Percentiles rank a stretch among this genome's conserved stretches.
Conservation (phyloP, 371 early-diverging fungal species). For the Aphelidium insulamus region DNA sequence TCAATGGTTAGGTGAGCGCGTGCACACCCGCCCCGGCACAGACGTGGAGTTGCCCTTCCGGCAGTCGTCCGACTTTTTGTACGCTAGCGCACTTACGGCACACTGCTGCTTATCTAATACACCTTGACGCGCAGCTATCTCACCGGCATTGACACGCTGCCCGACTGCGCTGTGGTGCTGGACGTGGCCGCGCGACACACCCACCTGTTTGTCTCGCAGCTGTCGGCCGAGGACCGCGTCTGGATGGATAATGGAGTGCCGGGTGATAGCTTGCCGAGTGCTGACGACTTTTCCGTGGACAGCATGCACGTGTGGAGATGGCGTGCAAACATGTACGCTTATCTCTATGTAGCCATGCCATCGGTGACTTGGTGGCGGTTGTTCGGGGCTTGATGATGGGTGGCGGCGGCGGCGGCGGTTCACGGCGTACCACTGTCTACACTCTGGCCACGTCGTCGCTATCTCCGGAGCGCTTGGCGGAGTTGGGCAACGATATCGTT, state of each 20-base stretch:
- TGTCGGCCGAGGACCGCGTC: conserved; percentile 49
- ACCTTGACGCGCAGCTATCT: conserved; percentile 5
- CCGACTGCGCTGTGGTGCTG: conserved; percentile 43
- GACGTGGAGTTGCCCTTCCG: conserved; percentile 49
- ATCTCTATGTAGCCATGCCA: conserved; percentile 17
- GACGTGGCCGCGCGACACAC: conserved; percentile 35
- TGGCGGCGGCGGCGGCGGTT: conserved; percentile 8
- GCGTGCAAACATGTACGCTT: background rate
- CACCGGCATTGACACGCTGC: conserved; percentile 8
- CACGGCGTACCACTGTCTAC: conserved; percentile 12
- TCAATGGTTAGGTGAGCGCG: too few relatives aligned
- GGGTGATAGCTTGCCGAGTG: too few relatives aligned
- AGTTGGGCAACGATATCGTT: conserved; percentile 14
- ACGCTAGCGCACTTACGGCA: conserved; percentile 17
- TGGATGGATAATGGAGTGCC: too few relatives aligned
- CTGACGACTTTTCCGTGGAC: too few relatives aligned
- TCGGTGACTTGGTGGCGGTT: conserved; percentile 34
- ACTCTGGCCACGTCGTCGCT: conserved; percentile 7
- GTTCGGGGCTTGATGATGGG: conserved; percentile 27
- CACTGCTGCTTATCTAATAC: background rate
- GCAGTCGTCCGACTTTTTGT: conserved; percentile 66
- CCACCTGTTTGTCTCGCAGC: conserved; percentile 37
- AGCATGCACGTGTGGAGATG: conserved; percentile 5
- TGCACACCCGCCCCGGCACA: too few relatives aligned
- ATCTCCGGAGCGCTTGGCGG: too few relatives aligned